Conservation (phyloP, 768 basidiomycete species). For the Collybia sp. region DNA sequence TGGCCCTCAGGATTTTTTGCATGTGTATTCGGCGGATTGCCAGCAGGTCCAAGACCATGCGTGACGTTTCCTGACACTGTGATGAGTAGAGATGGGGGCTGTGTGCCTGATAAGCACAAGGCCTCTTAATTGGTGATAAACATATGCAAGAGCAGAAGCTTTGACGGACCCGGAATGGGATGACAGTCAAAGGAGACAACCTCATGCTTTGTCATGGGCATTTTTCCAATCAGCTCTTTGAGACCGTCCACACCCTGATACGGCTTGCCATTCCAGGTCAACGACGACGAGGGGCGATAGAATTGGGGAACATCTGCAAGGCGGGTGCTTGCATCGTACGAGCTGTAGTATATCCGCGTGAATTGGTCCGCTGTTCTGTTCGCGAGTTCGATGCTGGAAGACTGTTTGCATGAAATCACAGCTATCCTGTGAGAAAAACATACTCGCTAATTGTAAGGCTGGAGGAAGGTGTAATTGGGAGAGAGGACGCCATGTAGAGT, state of each 20-base stretch:
- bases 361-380: constrained; percentile 82
- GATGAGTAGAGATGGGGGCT: constrained; percentile 75
- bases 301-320: constrained; percentile 75
- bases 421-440: constrained; percentile 21
- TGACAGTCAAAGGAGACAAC: constrained; percentile 88
- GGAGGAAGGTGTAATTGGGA: constrained; percentile 11
- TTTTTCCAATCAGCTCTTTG: constrained; percentile 58
- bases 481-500: neutral
- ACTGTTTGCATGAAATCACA: constrained; percentile 15
- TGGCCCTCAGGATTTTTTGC: constrained; percentile 64
- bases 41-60: constrained; percentile 56
- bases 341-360: constrained; percentile 74
- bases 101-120: constrained; percentile 44
- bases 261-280: constrained; percentile 85
- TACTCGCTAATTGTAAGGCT: constrained; percentile 54
- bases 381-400: constrained; percentile 73
- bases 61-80: constrained; percentile 78
- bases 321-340: constrained; percentile 79
- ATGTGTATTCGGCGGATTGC: constrained; percentile 50
- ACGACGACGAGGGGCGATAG: constrained; percentile 70
- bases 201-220: constrained; percentile 81
- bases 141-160: constrained; percentile 1
- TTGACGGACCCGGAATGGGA: constrained; percentile 69
- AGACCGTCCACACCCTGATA: constrained; percentile 71
- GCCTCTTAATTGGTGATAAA: constrained; percentile 2